Conservation (phyloP, 169 alveolate species). For the Ichthyophthirius multifiliis region DNA sequence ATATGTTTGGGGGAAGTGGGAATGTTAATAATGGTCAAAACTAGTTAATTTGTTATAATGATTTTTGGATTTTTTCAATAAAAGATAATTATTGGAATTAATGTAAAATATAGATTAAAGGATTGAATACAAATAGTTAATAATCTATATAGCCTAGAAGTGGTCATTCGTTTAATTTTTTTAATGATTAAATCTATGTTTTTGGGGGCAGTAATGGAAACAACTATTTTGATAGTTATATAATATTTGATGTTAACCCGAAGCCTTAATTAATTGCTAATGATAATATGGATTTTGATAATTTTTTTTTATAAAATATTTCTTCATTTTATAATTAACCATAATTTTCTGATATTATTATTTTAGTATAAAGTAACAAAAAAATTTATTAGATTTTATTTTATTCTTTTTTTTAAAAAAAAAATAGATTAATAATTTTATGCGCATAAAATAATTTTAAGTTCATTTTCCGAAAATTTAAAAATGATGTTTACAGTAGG, state of each 20-base stretch:
- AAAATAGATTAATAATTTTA: constrained; percentile 48
- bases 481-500: constrained; percentile 52
- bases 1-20: constrained; percentile 78
- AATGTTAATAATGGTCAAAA: no score
- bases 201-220: constrained; percentile 81
- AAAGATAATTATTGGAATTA: constrained; percentile 31
- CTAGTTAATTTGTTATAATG: constrained; percentile 61
- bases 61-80: constrained; percentile 54
- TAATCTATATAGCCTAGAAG: constrained; percentile 63
- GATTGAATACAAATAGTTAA: neutral
- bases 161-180: constrained; percentile 70
- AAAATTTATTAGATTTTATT: no score
- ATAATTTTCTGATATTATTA: constrained; percentile 49
- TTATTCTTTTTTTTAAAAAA: constrained; percentile 16
- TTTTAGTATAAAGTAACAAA: neutral
- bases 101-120: constrained; percentile 16
- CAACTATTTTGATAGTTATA: constrained; percentile 51
- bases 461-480: constrained; percentile 51
- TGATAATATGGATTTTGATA: neutral
- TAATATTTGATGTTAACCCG: constrained; percentile 62
- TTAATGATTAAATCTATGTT: constrained; percentile 43
- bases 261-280: constrained; percentile 39
- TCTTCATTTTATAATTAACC: constrained; percentile 36
- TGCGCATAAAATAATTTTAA: constrained; percentile 71
- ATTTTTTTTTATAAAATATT: constrained; percentile 15